Evolutionary conservation across 805 yeast species (phyloP).

Genomic region (Spathaspora boniae): DNA sequence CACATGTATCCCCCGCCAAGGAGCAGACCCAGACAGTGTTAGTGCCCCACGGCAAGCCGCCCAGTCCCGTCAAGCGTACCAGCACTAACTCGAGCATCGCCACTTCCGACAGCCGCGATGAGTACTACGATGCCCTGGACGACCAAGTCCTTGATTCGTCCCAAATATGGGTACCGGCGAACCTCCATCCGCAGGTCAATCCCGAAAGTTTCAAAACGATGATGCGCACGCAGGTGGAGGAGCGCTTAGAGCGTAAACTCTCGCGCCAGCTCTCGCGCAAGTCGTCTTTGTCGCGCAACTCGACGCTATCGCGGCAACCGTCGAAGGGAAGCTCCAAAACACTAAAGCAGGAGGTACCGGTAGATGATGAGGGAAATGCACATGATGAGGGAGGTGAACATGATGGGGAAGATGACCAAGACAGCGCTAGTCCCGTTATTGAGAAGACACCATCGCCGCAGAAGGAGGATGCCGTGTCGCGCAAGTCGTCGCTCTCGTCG

Average conservation of each 20-base stretch:
- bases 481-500: background rate
- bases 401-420: too few species aligned
- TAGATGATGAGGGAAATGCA: slow-evolving; percentile 24
- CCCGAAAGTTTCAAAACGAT: slow-evolving; percentile 80
- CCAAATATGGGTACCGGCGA: slow-evolving; percentile 90
- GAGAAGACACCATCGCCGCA: slow-evolving; percentile 3
- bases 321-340: too few species aligned
- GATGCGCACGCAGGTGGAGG: slow-evolving; percentile 57
- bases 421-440: too few species aligned
- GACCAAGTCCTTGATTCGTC: slow-evolving; percentile 9
- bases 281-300: slow-evolving; percentile 16
- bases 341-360: background rate
- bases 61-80: slow-evolving; percentile 1
- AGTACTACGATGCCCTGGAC: slow-evolving; percentile 13
- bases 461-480: slow-evolving; percentile 1
- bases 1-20: background rate
- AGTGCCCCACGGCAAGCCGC: background rate
- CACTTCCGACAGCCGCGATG: slow-evolving; percentile 20
- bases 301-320: slow-evolving; percentile 12
- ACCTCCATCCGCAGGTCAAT: slow-evolving; percentile 88
- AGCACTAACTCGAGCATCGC: background rate
- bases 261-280: slow-evolving; percentile 24
- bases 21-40: background rate
- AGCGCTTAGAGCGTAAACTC: slow-evolving; percentile 37
- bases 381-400: slow-evolving; percentile 16